Base-by-base conservation (phyloP, 1,139 yeast genomes). In the Kodamaea alishanica region DNA sequence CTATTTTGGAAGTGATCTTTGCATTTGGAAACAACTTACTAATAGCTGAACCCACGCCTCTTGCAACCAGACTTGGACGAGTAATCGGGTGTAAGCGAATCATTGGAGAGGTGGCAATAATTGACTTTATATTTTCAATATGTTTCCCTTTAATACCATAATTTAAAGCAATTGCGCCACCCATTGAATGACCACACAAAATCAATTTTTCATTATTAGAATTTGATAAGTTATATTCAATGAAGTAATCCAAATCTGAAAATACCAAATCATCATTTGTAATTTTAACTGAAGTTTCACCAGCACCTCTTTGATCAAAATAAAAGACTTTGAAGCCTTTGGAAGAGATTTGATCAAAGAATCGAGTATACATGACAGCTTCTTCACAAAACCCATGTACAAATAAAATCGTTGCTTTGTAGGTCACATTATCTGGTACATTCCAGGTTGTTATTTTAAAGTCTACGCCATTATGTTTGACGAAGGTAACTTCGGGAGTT, bases 261-360 rank as follows among this genome's bases (percentile, higher is more conserved):
- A 77, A 81, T 4, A 80, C 77, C 46, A 73, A 73, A 40, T 53
- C 53, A 50, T 88, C 96, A 54, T 81, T 72, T 4, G 94, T 81
- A 37, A 63, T 57, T 6, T 96, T 97, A 38, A 70, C 70, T 1
- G 84, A 75, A 0, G 96, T 85, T 40, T 70, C 73, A 5, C 96
- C 96, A 8, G 90, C 81, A 1, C 97, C 97, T 50, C 97, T 75
- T 63, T 87, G 96, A 56, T 86, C 96, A 58, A 79, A 89, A 49
- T 77, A 77, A 53, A 83, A 81, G 3, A 81, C 74, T 49, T 86
- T 95, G 58, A 77, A 84, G 1, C 97, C 96, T 5, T 54, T 50
- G 26, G 57, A 58, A 2, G 81, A 69, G 35, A 88, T 59, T 5
- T 66, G 62, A 46, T 86, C 89, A 60, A 81, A 79, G 34, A 77